phyloP scores from a whole-genome alignment of 495 filamentous ascomycete species.

The Aspergillus haitiensis region DNA sequence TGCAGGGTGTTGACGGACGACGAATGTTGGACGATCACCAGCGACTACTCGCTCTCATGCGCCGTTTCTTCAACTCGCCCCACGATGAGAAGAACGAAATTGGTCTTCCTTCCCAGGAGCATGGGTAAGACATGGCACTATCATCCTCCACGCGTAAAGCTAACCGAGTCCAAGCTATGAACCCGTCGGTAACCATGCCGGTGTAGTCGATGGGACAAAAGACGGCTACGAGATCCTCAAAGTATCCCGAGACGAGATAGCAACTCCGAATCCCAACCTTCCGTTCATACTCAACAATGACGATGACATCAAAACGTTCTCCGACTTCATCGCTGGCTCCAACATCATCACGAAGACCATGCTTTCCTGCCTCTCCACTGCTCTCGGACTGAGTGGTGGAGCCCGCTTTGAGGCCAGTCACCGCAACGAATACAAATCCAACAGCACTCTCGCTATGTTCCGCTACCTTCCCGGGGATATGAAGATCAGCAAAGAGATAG shows the following conservation, averaged over 20 bases:
- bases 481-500: constrained; percentile 24
- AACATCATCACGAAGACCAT: constrained; percentile 12
- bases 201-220: constrained; percentile 4
- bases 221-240: constrained; percentile 13
- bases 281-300: constrained; percentile 2
- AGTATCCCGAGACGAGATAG: constrained; percentile 6
- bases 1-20: constrained; percentile 5
- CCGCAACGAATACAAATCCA: constrained; percentile 9
- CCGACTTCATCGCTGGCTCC: constrained; percentile 10
- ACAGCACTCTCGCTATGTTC: constrained; percentile 14
- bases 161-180: constrained; percentile 4
- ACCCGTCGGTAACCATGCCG: constrained; percentile 2
- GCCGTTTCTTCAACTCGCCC: constrained; percentile 5
- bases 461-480: constrained; percentile 11
- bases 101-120: constrained; percentile 5
- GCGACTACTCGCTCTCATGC: constrained; percentile 3
- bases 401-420: constrained; percentile 11
- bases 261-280: neutral
- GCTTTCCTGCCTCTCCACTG: constrained; percentile 10
- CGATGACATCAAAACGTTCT: constrained; percentile 4
- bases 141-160: neutral
- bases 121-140: neutral
- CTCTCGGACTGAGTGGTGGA: constrained; percentile 6
- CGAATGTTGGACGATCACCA: constrained; percentile 1
- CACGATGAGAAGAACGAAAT: constrained; percentile 9